Evolutionary conservation across 768 basidiomycete species (phyloP).

Genomic region (Leccinum fibrillosum): DNA sequence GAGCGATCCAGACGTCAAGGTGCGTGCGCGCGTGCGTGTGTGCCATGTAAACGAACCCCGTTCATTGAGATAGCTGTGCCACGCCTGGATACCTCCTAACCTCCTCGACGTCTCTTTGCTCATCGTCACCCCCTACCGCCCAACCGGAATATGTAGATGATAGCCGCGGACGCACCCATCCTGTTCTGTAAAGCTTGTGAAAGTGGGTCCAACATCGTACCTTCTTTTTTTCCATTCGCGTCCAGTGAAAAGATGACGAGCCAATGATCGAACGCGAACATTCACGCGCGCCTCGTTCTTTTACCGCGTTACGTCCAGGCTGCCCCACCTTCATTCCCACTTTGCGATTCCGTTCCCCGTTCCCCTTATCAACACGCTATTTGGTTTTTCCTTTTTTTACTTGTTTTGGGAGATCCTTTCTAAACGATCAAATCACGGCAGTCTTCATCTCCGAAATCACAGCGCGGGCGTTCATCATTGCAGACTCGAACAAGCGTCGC

Average conservation of each 20-base stretch:
- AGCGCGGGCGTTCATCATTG: constrained; percentile 90
- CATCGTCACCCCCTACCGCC: background rate
- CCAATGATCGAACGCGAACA: background rate
- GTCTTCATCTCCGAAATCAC: constrained; percentile 99
- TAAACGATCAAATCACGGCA: constrained; percentile 26
- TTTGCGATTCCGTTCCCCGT: background rate
- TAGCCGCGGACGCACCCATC: constrained; percentile 95
- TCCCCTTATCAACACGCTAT: background rate
- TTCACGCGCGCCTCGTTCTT: constrained; percentile 1
- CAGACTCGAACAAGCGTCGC: constrained; percentile 94
- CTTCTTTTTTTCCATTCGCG: constrained; percentile 15
- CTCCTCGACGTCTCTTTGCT: background rate
- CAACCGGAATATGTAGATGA: constrained; percentile 63
- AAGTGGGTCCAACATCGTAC: constrained; percentile 50
- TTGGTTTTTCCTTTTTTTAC: background rate
- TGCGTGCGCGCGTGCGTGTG: constrained; percentile 35
- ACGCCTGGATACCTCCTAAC: background rate
- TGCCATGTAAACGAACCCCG: background rate
- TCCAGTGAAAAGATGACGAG: background rate
- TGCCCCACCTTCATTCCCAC: background rate
- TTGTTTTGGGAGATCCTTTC: background rate
- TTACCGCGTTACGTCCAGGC: background rate
- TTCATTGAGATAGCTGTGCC: background rate
- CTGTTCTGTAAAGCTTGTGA: constrained; percentile 98
- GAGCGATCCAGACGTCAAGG: constrained; percentile 95